These are phyloP conservation scores for Epichloe sp. DNA, from an alignment of 2,329 filamentous ascomycete genomes.

Conservation along the genomic window DNA sequence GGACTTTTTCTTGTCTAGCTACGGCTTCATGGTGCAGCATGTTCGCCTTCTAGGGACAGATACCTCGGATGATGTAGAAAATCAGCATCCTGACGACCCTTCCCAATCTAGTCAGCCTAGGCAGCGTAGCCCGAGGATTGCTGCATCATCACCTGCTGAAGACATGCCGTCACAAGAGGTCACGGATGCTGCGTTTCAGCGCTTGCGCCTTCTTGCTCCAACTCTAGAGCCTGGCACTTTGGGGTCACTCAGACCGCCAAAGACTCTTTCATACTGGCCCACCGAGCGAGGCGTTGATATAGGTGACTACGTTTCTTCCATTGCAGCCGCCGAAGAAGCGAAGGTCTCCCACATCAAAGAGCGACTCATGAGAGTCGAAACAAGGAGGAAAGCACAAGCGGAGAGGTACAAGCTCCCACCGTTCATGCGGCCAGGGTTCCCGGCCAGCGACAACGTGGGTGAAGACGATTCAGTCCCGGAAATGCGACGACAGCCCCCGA, in stretches of 20 bases:
- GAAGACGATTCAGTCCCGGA: slow-evolving; percentile 7
- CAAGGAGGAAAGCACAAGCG: slow-evolving; percentile 18
- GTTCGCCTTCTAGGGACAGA: slow-evolving; percentile 15
- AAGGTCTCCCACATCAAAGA: slow-evolving; percentile 22
- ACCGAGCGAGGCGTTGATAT: slow-evolving; percentile 21
- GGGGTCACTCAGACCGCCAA: slow-evolving; percentile 15
- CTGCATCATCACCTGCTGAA: slow-evolving; percentile 7
- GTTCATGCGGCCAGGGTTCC: slow-evolving; percentile 14
- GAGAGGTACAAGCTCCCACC: slow-evolving; percentile 21
- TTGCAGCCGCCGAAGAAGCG: slow-evolving; percentile 21
- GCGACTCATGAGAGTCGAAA: slow-evolving; percentile 20
- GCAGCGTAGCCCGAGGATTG: not conserved
- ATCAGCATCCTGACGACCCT: slow-evolving; percentile 6
- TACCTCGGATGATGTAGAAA: slow-evolving; percentile 4
- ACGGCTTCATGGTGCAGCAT: slow-evolving; percentile 23
- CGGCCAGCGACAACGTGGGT: slow-evolving; percentile 3
- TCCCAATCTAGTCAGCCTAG: not conserved
- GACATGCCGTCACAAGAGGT: slow-evolving; percentile 3
- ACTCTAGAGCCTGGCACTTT: slow-evolving; percentile 15
- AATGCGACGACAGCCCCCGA: slow-evolving; percentile 9
- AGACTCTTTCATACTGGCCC: slow-evolving; percentile 26
- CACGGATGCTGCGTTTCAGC: slow-evolving; percentile 18
- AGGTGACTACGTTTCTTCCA: slow-evolving; percentile 25
- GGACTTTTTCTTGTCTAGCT: slow-evolving; percentile 22
- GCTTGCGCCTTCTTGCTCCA: slow-evolving; percentile 22